Base-by-base conservation (phyloP, 2,329 filamentous ascomycete species). In the Clonostachys byssicola region DNA sequence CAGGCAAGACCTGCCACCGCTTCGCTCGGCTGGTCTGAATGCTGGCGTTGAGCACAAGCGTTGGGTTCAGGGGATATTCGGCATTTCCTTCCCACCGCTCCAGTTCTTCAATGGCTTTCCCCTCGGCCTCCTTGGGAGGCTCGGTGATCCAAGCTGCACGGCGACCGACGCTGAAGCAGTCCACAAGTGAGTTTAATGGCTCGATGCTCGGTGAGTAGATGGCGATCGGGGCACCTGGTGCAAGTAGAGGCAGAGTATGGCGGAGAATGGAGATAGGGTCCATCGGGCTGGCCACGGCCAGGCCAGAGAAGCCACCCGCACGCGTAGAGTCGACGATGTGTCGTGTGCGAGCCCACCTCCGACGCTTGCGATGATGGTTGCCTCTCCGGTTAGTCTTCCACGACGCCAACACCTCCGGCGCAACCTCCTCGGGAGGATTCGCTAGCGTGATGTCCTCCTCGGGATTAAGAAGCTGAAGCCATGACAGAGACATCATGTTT, bases 1-100 rank as follows among this genome's bases (percentile, higher is more conserved):
- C 89, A 0, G 94, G 94, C 42, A 99, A 66, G 3, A 96, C 92
- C 71, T 99, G 94, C 89, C 90, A 97, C 46, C 81, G 76, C 51
- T 88, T 78, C 6, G 88, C 85, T 13, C 89, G 77, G 43, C 86
- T 88, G 3, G 85, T 94, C 69, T 97, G 92, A 46, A 99, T 74
- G 12, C 78, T 82, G 1, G 89, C 84, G 1, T 86, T 89, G 1
- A 97, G 77, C 5, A 99, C 65, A 45, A 96, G 68, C 3, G 89
- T 88, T 1, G 94, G 94, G 61, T 99, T 94, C 13, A 96, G 66
- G 0, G 90, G 88, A 61, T 95, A 97, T 55, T 95, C 88, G 0
- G 83, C 76, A 12, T 75, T 78, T n/a, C 82, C 80, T 23, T 65
- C 57, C 81, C 81, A 85, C 5, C 60, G 59, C 58, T 80, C 77